phyloP scores from a whole-genome alignment of 805 yeast genomes.

The Spathaspora arborariae region DNA sequence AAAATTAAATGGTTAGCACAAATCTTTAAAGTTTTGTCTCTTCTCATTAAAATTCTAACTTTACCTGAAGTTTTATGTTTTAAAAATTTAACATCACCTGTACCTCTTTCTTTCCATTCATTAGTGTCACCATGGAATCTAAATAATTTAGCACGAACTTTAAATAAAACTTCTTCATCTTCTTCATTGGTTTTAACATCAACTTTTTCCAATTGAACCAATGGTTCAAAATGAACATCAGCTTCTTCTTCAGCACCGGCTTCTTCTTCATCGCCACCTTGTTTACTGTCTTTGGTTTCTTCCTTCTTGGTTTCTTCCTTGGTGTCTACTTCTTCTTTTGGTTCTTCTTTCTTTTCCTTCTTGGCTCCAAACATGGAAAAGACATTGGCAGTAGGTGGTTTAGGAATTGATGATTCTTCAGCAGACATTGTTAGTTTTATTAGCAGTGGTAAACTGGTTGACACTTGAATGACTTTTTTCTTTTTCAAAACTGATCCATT shows the following conservation, averaged over 20 bases:
- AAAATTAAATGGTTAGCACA: conserved; percentile 94
- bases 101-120: conserved; percentile 99
- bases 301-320: conserved; percentile 35
- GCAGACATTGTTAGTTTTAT: conserved; percentile 4
- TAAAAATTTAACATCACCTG: conserved; percentile 95
- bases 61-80: conserved; percentile 80
- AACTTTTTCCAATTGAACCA: conserved; percentile 91
- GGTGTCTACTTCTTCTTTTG: conserved; percentile 23
- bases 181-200: conserved; percentile 80
- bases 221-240: conserved; percentile 93
- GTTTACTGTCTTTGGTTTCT: conserved; percentile 36
- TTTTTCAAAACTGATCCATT: conserved; percentile 1
- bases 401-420: conserved; percentile 31
- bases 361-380: conserved; percentile 96
- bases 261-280: conserved; percentile 23
- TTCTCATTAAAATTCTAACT: conserved; percentile 94
- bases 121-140: conserved; percentile 78
- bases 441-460: background rate
- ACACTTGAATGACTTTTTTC: background rate
- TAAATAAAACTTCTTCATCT: conserved; percentile 34
- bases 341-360: conserved; percentile 58
- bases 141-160: conserved; percentile 93
- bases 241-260: conserved; percentile 60
- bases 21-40: conserved; percentile 96
- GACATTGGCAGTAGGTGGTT: conserved; percentile 76